Base-by-base conservation (phyloP, 2,329 filamentous ascomycete genomes). In the Sporothrix curviconia region DNA sequence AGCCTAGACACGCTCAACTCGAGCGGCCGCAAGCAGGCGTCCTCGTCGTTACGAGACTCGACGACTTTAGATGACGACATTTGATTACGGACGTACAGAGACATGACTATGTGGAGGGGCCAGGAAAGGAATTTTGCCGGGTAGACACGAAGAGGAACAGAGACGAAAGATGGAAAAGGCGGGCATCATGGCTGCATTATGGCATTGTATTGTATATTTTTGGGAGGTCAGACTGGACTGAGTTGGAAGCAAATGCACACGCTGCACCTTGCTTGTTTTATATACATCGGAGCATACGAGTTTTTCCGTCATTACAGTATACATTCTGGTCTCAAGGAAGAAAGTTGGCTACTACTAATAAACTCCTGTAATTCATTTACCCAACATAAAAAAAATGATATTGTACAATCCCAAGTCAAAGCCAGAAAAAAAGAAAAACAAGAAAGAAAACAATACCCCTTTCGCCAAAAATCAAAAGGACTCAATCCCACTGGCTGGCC, bases 401-500 rank as follows among this genome's bases (percentile, higher is more conserved):
- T 36, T 17, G 17, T 36, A 36, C 34, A 51, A 7, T 14, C 30
- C 46, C 17, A 36, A 11, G 7, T 19, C 47, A 12, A 39, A 28
- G 25, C 34, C 7, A 4, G 15, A 40, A 17, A 4, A 7, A 34
- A 36, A n/a, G 28, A 24, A 55, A 30, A 11, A 36, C 24, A 28
- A 22, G 6, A 36, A 7, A 24, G 4, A 30, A 15, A 17, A 3
- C 2, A 24, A 7, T 6, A 7, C 15, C 15, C 6, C 34, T 22
- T n/a, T 25, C 17, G 17, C 12, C 4, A 49, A 94, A 66, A 94
- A 90, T 4, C 50, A 94, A 66, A 94, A 90, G 19, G 87, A 82
- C 63, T 88, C 86, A 58, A 86, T 73, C 1, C 82, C 82, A 82
- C 81, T n/a, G 84, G 78, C 57, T 78, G 83, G 3, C 92, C 92